Conservation (phyloP, 495 filamentous ascomycete genomes). For the Tuber indicum region DNA sequence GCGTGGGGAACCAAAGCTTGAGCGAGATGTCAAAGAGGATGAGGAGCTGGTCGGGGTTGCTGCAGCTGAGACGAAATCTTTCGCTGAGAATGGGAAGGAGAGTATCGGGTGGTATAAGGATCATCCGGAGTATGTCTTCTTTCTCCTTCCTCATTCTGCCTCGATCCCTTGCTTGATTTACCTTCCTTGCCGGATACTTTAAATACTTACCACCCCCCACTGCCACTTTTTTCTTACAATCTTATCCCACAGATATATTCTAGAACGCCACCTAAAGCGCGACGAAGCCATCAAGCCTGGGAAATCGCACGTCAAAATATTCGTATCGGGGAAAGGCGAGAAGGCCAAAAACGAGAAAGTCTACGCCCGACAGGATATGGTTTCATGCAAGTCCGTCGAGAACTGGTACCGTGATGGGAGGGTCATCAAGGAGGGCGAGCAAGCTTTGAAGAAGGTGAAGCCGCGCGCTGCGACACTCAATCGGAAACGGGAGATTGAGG, state of each 20-base stretch:
- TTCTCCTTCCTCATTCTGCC: not conserved
- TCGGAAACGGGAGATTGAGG: constrained; percentile 83
- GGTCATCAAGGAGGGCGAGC: constrained; percentile 58
- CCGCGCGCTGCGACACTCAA: constrained; percentile 84
- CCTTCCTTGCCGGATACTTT: not conserved
- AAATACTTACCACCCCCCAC: not conserved
- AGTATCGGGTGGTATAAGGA: constrained; percentile 38
- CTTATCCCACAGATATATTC: constrained; percentile 51
- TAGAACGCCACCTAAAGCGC: constrained; percentile 80
- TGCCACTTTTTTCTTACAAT: not conserved
- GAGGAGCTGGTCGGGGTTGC: constrained; percentile 44
- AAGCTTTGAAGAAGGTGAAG: constrained; percentile 77
- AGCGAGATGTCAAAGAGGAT: constrained; percentile 63
- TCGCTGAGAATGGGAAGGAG: constrained; percentile 18
- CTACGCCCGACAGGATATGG: constrained; percentile 70
- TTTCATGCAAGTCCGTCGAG: constrained; percentile 80
- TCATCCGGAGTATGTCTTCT: constrained; percentile 24
- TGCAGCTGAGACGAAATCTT: not conserved
- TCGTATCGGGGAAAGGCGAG: constrained; percentile 61
- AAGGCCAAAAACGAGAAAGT: constrained; percentile 69
- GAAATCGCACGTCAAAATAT: constrained; percentile 64
- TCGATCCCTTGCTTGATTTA: not conserved
- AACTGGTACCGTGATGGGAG: constrained; percentile 98
- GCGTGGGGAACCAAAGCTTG: constrained; percentile 19
- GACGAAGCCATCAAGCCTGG: constrained; percentile 78